Base-by-base conservation (phyloP, 1,139 yeast genomes). In the Ogataea hybrid region DNA sequence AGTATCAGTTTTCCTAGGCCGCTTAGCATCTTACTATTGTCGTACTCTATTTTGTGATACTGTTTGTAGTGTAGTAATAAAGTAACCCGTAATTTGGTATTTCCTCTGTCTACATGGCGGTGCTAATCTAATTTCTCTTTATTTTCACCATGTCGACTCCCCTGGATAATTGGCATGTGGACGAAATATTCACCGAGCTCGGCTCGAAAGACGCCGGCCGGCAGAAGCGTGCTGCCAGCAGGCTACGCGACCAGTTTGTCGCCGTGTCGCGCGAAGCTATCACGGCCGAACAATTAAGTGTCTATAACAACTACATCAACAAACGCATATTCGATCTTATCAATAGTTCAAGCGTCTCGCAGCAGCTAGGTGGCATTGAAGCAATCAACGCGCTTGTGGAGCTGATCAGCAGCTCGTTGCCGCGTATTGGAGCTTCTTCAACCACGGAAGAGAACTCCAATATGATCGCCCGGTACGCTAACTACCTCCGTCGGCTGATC, bases 361-460 rank as follows among this genome's bases (percentile, higher is more conserved):
- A 84, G 50, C 82, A 86, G 49, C 73, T 90, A 30, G 97, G 97
- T 9, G 97, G 97, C 28, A 84, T 90, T 29, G 77, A 88, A 12
- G 97, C 97, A 7, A 83, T 92, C 47, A 94, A 88, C 63, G 81
- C 94, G 11, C 73, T 92, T 50, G 86, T 92, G 42, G 86, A 81
- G 37, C 44, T 63, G 37, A 51, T 58, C 14, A 54, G 55, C 18
- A 53, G 51, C 23, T 40, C 50, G 7, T 36, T 58, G 5, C 48
- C 58, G 5, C 55, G 54, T 31, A 46, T 57, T 15, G 48, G 46
- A 16, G 42, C 54, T 4, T 66, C 77, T 8, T 75, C 79, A 1
- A 70, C 73, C 8, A 71, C 75, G 3, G 90, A 84, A 54, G 95
- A 87, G 54, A 78, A 84, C 53, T 89, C 95, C 21, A 87, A 88